Conservation (phyloP, 257 asterid genomes). For the Plectranthus barbatus region DNA sequence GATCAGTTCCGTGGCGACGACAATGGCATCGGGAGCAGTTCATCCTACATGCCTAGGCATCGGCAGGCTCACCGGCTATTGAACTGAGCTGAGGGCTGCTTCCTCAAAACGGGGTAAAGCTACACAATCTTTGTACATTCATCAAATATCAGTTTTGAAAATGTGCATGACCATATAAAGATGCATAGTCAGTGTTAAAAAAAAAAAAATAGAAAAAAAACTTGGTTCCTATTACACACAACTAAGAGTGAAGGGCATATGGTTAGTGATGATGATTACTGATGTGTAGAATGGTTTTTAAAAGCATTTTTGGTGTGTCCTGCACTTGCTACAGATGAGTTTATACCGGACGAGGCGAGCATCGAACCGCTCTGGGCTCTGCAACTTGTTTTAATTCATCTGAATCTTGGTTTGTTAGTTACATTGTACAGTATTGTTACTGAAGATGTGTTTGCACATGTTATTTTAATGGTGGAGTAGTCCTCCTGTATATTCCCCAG, state of each 20-base stretch:
- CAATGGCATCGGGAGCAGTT: constrained; percentile 33
- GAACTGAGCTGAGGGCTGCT: constrained; percentile 69
- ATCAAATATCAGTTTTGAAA: background rate
- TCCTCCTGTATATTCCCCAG: too few species aligned
- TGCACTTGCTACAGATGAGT: background rate
- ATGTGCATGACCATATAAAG: background rate
- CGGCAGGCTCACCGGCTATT: constrained; percentile 62
- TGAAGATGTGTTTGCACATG: too few species aligned
- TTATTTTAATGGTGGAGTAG: too few species aligned
- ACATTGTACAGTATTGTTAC: too few species aligned
- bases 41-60: constrained; percentile 64
- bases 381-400: too few species aligned
- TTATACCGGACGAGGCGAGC: background rate
- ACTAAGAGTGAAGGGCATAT: background rate
- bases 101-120: constrained; percentile 55
- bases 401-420: too few species aligned
- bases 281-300: background rate
- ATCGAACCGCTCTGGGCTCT: too few species aligned
- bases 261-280: background rate
- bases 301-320: background rate
- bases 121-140: background rate
- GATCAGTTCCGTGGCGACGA: constrained; percentile 57
- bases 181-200: background rate
- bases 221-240: too few species aligned
- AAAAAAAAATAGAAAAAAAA: too few species aligned